Evolutionary conservation across 2,329 filamentous ascomycete genomes (phyloP).

Genomic region (Tympanopsis confertula): DNA sequence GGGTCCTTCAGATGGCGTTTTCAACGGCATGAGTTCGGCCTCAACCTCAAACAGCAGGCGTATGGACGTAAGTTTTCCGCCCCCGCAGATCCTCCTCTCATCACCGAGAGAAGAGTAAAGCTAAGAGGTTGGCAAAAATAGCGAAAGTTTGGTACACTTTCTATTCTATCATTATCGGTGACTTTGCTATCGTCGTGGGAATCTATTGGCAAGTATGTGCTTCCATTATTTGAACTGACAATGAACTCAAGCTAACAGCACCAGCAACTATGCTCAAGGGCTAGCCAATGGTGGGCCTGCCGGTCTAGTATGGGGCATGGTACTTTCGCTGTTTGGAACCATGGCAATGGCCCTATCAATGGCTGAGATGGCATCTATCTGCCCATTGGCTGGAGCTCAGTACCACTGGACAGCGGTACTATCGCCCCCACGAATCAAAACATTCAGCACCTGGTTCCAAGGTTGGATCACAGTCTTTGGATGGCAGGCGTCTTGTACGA

Average conservation of each 20-base stretch:
- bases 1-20: too few species aligned
- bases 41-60: too few species aligned
- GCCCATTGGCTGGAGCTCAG: neutral
- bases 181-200: neutral
- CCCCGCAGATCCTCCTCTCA: too few species aligned
- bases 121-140: neutral
- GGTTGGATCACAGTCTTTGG: constrained; percentile 12
- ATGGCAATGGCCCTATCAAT: neutral
- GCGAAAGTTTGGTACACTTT: neutral
- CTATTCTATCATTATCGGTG: neutral
- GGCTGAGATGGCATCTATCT: neutral
- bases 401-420: neutral
- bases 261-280: neutral
- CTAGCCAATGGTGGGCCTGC: neutral
- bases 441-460: neutral
- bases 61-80: too few species aligned
- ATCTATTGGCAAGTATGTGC: neutral
- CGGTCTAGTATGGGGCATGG: neutral
- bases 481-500: constrained; percentile 13
- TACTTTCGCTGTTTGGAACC: neutral
- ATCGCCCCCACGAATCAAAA: neutral
- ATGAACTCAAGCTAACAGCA: too few species aligned
- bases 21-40: too few species aligned
- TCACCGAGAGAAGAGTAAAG: neutral
- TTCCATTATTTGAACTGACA: too few species aligned